Conservation (phyloP, 768 basidiomycete genomes). For the Suillus discolor region DNA sequence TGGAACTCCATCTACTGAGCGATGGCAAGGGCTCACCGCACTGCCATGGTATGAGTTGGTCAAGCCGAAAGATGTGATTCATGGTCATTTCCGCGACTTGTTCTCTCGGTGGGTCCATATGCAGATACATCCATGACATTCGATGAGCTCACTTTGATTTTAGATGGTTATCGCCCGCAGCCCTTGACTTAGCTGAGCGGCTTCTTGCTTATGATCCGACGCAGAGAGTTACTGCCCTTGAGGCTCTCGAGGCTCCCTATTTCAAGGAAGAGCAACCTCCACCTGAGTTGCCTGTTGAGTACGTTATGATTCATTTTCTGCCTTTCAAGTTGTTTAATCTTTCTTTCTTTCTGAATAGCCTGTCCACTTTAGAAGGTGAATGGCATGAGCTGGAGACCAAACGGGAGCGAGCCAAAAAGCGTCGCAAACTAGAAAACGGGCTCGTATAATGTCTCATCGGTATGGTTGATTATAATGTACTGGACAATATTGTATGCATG, state of each 20-base stretch:
- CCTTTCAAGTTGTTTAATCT: not conserved
- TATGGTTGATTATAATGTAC: slow-evolving; percentile 30
- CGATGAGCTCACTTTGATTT: not conserved
- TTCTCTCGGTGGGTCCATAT: slow-evolving; percentile 72
- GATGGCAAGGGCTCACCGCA: slow-evolving; percentile 81
- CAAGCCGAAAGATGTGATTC: slow-evolving; percentile 76
- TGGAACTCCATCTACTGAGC: slow-evolving; percentile 82
- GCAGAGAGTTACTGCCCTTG: slow-evolving; percentile 71
- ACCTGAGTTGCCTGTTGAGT: slow-evolving; percentile 80
- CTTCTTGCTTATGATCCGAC: slow-evolving; percentile 82
- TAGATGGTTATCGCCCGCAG: slow-evolving; percentile 87
- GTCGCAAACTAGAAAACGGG: slow-evolving; percentile 62
- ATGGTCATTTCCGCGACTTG: slow-evolving; percentile 78
- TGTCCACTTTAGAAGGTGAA: slow-evolving; percentile 85
- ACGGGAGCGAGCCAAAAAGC: slow-evolving; percentile 82
- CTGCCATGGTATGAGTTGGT: slow-evolving; percentile 99
- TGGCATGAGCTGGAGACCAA: slow-evolving; percentile 99
- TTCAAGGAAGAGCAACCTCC: slow-evolving; percentile 80
- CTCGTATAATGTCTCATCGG: slow-evolving; percentile 14
- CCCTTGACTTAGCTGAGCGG: slow-evolving; percentile 82
- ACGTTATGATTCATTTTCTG: slow-evolving; percentile 31
- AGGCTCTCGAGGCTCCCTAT: slow-evolving; percentile 83
- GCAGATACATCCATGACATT: not conserved
- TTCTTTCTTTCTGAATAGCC: slow-evolving; percentile 42
- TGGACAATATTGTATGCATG: slow-evolving; percentile 21